These are phyloP conservation scores for Colletotrichum sp. DNA, from an alignment of 2,329 filamentous ascomycete species.

Conservation along the genomic window DNA sequence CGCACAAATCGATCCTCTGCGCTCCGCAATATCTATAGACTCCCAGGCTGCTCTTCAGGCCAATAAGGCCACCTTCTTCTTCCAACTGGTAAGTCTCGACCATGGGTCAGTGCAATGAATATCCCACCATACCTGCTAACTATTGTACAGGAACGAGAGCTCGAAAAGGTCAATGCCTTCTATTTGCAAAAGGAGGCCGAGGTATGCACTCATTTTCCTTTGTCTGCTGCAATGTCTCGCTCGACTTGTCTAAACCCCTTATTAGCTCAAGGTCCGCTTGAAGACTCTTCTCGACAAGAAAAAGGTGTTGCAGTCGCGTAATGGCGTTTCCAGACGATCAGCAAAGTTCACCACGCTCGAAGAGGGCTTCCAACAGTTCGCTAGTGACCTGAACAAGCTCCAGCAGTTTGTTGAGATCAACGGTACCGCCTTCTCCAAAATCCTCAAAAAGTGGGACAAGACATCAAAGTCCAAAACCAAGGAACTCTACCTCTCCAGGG, in stretches of 20 bases:
- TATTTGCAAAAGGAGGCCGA: constrained; percentile 98
- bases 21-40: constrained; percentile 60
- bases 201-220: constrained; percentile 54
- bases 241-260: not conserved
- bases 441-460: constrained; percentile 99
- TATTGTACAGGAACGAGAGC: constrained; percentile 81
- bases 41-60: constrained; percentile 91
- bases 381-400: constrained; percentile 94
- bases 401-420: constrained; percentile 99
- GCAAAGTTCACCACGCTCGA: constrained; percentile 94
- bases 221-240: not conserved
- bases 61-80: constrained; percentile 99
- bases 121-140: constrained; percentile 41
- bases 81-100: constrained; percentile 76
- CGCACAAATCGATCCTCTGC: constrained; percentile 71
- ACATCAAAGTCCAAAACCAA: constrained; percentile 99
- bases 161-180: constrained; percentile 98
- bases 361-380: constrained; percentile 97
- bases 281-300: constrained; percentile 96
- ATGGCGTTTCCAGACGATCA: constrained; percentile 78
- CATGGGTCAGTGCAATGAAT: constrained; percentile 20
- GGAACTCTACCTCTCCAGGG: constrained; percentile 92
- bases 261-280: constrained; percentile 87
- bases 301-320: constrained; percentile 81
- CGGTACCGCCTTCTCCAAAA: constrained; percentile 97